Evolutionary conservation across 1,284 basidiomycete species (phyloP).

Genomic region (Cutaneotrichosporon dermatis): DNA sequence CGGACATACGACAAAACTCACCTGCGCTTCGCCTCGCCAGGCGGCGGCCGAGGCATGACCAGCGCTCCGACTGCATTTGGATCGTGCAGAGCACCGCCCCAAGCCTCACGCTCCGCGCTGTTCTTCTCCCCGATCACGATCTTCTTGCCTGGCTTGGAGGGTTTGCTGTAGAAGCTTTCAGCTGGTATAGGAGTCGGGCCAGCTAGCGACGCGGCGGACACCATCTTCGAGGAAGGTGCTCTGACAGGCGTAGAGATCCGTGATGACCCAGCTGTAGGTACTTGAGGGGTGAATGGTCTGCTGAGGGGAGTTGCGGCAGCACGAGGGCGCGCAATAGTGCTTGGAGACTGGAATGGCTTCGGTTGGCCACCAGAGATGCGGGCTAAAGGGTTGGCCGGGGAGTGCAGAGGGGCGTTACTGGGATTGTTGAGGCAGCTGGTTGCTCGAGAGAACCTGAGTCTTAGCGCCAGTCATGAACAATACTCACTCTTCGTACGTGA

Average conservation of each 20-base stretch:
- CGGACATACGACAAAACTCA: conserved; percentile 39
- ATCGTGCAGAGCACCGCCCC: conserved; percentile 51
- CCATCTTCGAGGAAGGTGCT: neutral
- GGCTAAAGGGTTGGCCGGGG: neutral
- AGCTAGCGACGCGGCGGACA: neutral
- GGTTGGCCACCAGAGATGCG: conserved; percentile 12
- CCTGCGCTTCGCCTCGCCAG: conserved; percentile 72
- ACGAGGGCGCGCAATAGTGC: neutral
- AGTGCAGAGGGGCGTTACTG: conserved; percentile 5
- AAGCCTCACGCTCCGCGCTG: conserved; percentile 31
- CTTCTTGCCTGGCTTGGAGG: conserved; percentile 24
- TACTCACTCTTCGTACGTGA: conserved; percentile 34
- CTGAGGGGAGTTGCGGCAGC: neutral
- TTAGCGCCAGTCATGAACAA: conserved; percentile 5
- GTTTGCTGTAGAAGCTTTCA: conserved; percentile 29
- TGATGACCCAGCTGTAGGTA: neutral
- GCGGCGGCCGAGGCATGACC: conserved; percentile 76
- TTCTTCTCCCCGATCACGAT: conserved; percentile 41
- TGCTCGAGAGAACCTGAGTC: conserved; percentile 25
- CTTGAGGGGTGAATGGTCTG: neutral
- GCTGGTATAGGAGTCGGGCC: conserved; percentile 2
- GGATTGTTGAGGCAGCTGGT: conserved; percentile 32
- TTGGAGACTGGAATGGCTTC: conserved; percentile 34
- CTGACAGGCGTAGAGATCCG: neutral
- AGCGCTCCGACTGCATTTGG: conserved; percentile 70